Evolutionary conservation across 495 filamentous ascomycete genomes (phyloP).

Genomic region (Cetradonia linearis): DNA sequence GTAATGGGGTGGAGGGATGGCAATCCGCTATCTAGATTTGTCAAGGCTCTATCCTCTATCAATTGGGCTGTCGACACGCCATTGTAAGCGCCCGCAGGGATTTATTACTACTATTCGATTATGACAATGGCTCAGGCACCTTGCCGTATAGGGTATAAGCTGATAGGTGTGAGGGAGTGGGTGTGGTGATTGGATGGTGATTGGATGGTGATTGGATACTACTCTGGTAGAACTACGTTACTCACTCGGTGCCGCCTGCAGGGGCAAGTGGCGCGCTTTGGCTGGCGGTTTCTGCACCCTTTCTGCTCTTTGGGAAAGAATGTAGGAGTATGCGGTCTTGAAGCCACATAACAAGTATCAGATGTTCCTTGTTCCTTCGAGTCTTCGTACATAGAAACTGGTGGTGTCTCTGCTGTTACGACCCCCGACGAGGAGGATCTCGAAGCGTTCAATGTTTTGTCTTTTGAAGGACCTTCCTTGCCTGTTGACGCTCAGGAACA

Average conservation of each 20-base stretch:
- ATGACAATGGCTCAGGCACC: no score
- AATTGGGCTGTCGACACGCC: no score
- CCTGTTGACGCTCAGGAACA: no score
- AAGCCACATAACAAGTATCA: background rate
- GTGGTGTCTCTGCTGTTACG: background rate
- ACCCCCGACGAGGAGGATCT: no score
- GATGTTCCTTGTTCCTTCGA: background rate
- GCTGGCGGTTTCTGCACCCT: no score
- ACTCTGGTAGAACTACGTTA: no score
- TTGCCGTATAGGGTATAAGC: no score
- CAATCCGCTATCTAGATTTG: background rate
- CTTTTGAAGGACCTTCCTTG: background rate
- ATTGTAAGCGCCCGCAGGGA: conserved; percentile 10
- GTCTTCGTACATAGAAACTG: background rate
- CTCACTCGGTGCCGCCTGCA: background rate
- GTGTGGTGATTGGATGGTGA: background rate
- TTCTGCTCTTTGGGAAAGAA: no score
- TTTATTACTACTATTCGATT: background rate
- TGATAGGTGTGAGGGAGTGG: background rate
- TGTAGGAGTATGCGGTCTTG: background rate
- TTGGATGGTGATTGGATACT: background rate
- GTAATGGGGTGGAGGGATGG: background rate
- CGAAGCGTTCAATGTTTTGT: background rate
- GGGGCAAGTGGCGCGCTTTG: no score
- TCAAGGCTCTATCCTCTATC: background rate